A percentile compares a stretch with the other conserved stretches of the same genome.
Evolutionary conservation across 73 alveolate genomes (phyloP).

Genomic region (Effrenium voratum): DNA sequence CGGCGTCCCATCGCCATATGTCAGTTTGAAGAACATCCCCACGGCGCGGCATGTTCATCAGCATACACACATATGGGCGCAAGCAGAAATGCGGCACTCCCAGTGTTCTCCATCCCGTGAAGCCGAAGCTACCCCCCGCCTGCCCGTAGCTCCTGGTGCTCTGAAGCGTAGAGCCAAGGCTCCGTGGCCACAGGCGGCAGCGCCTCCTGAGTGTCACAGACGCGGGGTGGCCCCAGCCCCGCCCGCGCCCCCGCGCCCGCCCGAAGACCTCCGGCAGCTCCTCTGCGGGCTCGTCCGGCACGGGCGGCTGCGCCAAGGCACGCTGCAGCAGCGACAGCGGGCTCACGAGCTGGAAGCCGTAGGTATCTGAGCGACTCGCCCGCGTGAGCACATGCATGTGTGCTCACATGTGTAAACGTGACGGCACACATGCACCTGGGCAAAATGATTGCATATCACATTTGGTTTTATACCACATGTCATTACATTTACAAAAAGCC

Average conservation of each 20-base stretch:
- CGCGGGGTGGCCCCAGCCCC: neutral
- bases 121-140: too few relatives aligned
- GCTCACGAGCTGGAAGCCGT: constrained; percentile 48
- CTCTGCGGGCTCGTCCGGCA: constrained; percentile 21
- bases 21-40: too few relatives aligned
- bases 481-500: too few relatives aligned
- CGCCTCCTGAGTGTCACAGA: neutral
- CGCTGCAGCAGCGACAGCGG: constrained; percentile 12
- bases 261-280: neutral
- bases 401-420: neutral
- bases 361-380: neutral
- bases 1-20: too few relatives aligned
- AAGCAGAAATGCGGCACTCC: too few relatives aligned
- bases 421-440: too few relatives aligned
- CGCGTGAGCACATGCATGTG: neutral
- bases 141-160: constrained; percentile 18
- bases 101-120: too few relatives aligned
- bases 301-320: constrained; percentile 57
- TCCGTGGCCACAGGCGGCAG: constrained; percentile 31
- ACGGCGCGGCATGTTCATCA: too few relatives aligned
- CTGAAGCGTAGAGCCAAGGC: constrained; percentile 32
- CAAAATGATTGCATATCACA: too few relatives aligned
- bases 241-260: neutral
- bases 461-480: too few relatives aligned
- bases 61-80: too few relatives aligned